A percentile compares a stretch with the other conserved stretches of the same genome.
Evolutionary conservation across 441 rosid species (phyloP).

Genomic region (Lepidium campestre): DNA sequence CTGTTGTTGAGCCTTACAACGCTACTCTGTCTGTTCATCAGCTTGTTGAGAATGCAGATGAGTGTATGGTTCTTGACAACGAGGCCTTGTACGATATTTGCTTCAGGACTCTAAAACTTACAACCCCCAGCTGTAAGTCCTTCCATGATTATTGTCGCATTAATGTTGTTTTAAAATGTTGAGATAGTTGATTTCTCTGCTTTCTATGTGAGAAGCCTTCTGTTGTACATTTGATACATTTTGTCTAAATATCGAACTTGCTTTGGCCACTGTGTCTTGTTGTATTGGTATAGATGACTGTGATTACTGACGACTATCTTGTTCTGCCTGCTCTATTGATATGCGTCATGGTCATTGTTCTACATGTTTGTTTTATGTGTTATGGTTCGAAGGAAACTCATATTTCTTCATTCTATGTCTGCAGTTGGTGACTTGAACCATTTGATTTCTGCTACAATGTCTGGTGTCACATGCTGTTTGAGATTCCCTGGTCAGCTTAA

Average conservation of each 20-base stretch:
- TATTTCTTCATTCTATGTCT: neutral
- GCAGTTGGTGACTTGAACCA: constrained; percentile 57
- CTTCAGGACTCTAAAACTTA: constrained; percentile 51
- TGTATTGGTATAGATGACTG: neutral
- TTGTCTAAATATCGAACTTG: neutral
- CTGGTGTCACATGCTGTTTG: constrained; percentile 52
- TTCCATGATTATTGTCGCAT: neutral
- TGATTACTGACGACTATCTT: neutral
- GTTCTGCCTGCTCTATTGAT: neutral
- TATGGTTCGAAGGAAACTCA: neutral
- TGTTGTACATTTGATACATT: neutral
- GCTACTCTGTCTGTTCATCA: constrained; percentile 63
- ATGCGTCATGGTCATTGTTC: neutral
- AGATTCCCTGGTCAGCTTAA: constrained; percentile 59
- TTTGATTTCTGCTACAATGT: constrained; percentile 54
- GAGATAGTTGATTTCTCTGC: neutral
- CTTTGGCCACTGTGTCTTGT: neutral
- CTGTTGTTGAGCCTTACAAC: constrained; percentile 62
- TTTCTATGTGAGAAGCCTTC: neutral
- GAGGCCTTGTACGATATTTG: constrained; percentile 64
- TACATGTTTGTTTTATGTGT: neutral
- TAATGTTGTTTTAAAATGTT: neutral
- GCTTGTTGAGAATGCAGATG: constrained; percentile 59
- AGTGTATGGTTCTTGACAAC: constrained; percentile 62
- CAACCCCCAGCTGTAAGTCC: constrained; percentile 56